Percentiles rank a stretch among this genome's conserved stretches.
Evolutionary conservation across 2,329 filamentous ascomycete genomes (phyloP).

Genomic region (Xylariaceae sp.): DNA sequence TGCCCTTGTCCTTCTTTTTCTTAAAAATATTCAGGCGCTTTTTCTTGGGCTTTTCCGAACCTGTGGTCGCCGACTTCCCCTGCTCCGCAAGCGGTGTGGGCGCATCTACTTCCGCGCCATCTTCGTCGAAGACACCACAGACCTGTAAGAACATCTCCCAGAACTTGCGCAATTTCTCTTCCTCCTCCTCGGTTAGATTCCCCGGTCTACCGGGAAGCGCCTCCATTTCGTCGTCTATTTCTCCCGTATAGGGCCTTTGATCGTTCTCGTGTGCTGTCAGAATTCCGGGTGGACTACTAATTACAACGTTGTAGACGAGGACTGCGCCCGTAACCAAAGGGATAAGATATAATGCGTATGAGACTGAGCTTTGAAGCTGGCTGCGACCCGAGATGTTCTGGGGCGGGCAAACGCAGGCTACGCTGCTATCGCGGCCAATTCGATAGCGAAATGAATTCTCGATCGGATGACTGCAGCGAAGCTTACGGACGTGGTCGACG

Average conservation of each 20-base stretch:
- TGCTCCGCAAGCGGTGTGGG: slow-evolving; percentile 36
- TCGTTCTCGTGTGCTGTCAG: slow-evolving; percentile 9
- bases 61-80: slow-evolving; percentile 31
- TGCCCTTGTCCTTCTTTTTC: slow-evolving; percentile 63
- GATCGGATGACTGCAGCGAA: neutral
- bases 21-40: slow-evolving; percentile 74
- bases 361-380: slow-evolving; percentile 28
- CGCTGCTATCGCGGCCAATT: neutral
- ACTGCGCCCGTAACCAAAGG: slow-evolving; percentile 32
- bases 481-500: neutral
- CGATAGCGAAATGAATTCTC: neutral
- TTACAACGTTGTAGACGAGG: slow-evolving; percentile 27
- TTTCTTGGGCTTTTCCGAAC: slow-evolving; percentile 71
- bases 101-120: slow-evolving; percentile 43
- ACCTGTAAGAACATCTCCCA: slow-evolving; percentile 80
- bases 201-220: slow-evolving; percentile 75
- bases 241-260: slow-evolving; percentile 10
- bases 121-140: slow-evolving; percentile 64
- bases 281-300: slow-evolving; percentile 3
- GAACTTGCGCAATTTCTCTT: slow-evolving; percentile 84
- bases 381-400: slow-evolving; percentile 2
- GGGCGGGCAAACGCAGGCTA: neutral
- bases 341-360: slow-evolving; percentile 32
- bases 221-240: slow-evolving; percentile 35
- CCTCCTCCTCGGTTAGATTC: slow-evolving; percentile 87